These are phyloP conservation scores for Stevia rebaudiana DNA, from an alignment of 140 eudicot species.

Conservation along the genomic window DNA sequence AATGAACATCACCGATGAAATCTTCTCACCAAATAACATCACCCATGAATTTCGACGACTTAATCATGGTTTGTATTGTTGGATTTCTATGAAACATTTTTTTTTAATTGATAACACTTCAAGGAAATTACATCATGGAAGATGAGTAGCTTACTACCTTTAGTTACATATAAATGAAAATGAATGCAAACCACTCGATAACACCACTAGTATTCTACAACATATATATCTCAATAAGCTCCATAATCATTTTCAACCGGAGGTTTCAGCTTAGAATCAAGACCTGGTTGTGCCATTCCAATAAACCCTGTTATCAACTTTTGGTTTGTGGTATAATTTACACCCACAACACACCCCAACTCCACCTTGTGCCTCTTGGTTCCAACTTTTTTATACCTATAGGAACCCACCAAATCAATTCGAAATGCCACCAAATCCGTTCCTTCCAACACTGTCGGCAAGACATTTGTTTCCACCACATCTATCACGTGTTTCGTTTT, in stretches of 20 bases:
- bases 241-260: background rate
- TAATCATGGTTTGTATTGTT: too few species aligned
- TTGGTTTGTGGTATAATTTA: background rate
- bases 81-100: too few species aligned
- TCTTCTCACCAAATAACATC: too few species aligned
- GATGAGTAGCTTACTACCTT: too few species aligned
- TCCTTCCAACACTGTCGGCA: slow-evolving; percentile 16
- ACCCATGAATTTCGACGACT: too few species aligned
- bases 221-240: too few species aligned
- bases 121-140: too few species aligned
- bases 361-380: slow-evolving; percentile 23
- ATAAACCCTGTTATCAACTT: slow-evolving; percentile 14
- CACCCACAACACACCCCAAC: slow-evolving; percentile 25
- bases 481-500: slow-evolving; percentile 22
- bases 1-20: too few species aligned
- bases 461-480: slow-evolving; percentile 9
- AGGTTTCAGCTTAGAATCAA: slow-evolving; percentile 21
- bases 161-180: too few species aligned
- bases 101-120: too few species aligned
- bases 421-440: slow-evolving; percentile 18
- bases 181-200: too few species aligned
- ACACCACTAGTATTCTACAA: too few species aligned
- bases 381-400: slow-evolving; percentile 14
- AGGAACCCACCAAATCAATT: slow-evolving; percentile 24
- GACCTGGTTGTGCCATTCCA: slow-evolving; percentile 19